These are phyloP conservation scores for Globisporangium acanthophoron DNA, from an alignment of 352 stramenopile species.

Conservation along the genomic window DNA sequence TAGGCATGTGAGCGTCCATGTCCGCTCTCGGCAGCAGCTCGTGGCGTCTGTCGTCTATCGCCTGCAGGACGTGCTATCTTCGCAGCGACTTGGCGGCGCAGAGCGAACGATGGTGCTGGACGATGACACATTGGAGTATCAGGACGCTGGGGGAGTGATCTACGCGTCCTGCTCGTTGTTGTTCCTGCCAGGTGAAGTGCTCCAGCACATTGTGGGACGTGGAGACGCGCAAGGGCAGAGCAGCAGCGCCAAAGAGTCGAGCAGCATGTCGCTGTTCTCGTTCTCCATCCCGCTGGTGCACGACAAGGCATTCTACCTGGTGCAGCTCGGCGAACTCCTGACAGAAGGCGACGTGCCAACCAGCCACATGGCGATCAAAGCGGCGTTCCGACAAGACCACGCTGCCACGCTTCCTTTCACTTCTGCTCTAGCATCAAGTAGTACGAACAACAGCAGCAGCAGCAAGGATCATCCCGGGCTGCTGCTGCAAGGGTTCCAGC, in stretches of 20 bases:
- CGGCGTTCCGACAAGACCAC: constrained; percentile 35
- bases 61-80: constrained; percentile 14
- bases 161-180: constrained; percentile 32
- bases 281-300: constrained; percentile 30
- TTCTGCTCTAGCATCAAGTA: not conserved
- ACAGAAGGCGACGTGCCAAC: constrained; percentile 19
- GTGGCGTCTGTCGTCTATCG: constrained; percentile 33
- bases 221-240: not conserved
- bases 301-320: constrained; percentile 24
- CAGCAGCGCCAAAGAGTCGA: not conserved
- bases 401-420: constrained; percentile 17
- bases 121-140: constrained; percentile 17
- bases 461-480: not conserved
- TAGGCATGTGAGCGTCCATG: constrained; percentile 30
- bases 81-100: constrained; percentile 1
- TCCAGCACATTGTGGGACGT: not conserved
- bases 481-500: constrained; percentile 25
- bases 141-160: constrained; percentile 20
- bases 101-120: constrained; percentile 26
- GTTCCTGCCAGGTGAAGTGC: constrained; percentile 21
- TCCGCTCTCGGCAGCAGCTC: constrained; percentile 21
- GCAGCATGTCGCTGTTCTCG: constrained; percentile 13
- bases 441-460: not conserved
- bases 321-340: constrained; percentile 30
- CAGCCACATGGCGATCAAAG: constrained; percentile 29